A percentile compares a stretch with the other conserved stretches of the same genome.
phyloP scores from a whole-genome alignment of 1,284 basidiomycete genomes.

The Boletus mariae region DNA sequence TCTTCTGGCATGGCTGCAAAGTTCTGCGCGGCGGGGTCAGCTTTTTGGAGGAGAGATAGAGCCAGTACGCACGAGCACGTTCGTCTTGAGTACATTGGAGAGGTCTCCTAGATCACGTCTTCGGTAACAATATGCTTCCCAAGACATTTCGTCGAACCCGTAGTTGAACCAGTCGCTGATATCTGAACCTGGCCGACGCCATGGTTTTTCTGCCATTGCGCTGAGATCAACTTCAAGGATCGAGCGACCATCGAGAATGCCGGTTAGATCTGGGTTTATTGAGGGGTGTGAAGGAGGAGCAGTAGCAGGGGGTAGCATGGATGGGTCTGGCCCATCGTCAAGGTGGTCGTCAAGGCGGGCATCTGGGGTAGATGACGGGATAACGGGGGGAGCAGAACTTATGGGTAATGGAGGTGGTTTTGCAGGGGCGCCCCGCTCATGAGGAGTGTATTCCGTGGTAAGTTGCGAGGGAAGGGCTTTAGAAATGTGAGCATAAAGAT shows the following conservation, averaged over 20 bases:
- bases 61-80: conserved; percentile 61
- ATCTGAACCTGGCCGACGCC: conserved; percentile 91
- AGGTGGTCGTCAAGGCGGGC: conserved; percentile 11
- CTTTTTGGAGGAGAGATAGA: neutral
- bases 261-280: conserved; percentile 68
- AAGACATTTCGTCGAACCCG: conserved; percentile 95
- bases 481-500: conserved; percentile 13
- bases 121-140: conserved; percentile 89
- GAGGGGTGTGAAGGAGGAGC: conserved; percentile 73
- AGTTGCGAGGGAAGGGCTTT: conserved; percentile 52
- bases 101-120: conserved; percentile 78
- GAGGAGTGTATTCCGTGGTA: conserved; percentile 88
- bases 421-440: conserved; percentile 56
- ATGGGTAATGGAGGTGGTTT: conserved; percentile 21
- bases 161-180: conserved; percentile 99
- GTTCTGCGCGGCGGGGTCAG: conserved; percentile 46
- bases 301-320: conserved; percentile 55
- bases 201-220: conserved; percentile 83
- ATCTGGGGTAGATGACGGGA: conserved; percentile 20
- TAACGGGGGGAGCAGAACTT: conserved; percentile 20
- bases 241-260: conserved; percentile 73
- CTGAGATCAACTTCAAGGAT: conserved; percentile 88
- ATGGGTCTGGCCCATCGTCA: conserved; percentile 59
- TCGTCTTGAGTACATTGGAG: conserved; percentile 72
- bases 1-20: conserved; percentile 80